These are phyloP conservation scores for Kalmusia sp. DNA, from an alignment of 2,329 filamentous ascomycete genomes.

Conservation along the genomic window DNA sequence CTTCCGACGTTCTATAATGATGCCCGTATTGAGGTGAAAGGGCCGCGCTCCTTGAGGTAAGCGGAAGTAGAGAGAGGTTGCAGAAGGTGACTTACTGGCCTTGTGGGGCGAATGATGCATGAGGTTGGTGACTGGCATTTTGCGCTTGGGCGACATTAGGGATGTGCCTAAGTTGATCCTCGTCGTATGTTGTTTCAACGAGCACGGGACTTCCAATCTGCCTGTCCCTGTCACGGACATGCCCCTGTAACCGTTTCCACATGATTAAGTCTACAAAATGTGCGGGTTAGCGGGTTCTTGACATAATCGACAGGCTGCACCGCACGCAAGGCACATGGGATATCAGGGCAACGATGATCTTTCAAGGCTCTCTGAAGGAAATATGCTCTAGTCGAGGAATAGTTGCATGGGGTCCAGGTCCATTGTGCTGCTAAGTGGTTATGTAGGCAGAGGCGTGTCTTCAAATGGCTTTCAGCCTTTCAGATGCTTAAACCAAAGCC, in stretches of 20 bases:
- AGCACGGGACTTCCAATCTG: conserved; percentile 55
- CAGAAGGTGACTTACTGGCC: conserved; percentile 27
- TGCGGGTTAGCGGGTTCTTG: conserved; percentile 28
- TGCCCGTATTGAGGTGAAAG: conserved; percentile 31
- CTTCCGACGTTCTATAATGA: conserved; percentile 34
- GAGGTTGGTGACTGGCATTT: conserved; percentile 34
- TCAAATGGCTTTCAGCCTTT: conserved; percentile 11
- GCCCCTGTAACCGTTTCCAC: conserved; percentile 62
- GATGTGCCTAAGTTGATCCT: conserved; percentile 50
- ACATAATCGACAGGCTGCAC: neutral
- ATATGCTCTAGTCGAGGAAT: neutral
- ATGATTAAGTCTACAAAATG: conserved; percentile 49
- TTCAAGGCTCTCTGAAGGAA: neutral
- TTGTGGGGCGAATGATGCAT: conserved; percentile 25
- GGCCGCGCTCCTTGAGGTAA: conserved; percentile 21
- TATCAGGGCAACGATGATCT: too few species aligned
- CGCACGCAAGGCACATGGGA: too few species aligned
- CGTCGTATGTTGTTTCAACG: conserved; percentile 54
- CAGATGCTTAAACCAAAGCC: conserved; percentile 9
- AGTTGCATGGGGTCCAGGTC: neutral
- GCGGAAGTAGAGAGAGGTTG: conserved; percentile 8
- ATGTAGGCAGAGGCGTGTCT: conserved; percentile 2
- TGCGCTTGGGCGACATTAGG: conserved; percentile 38
- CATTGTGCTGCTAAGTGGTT: neutral
- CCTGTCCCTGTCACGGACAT: conserved; percentile 51